Conservation (phyloP, 441 rosid species). For the Breynia disticha region DNA sequence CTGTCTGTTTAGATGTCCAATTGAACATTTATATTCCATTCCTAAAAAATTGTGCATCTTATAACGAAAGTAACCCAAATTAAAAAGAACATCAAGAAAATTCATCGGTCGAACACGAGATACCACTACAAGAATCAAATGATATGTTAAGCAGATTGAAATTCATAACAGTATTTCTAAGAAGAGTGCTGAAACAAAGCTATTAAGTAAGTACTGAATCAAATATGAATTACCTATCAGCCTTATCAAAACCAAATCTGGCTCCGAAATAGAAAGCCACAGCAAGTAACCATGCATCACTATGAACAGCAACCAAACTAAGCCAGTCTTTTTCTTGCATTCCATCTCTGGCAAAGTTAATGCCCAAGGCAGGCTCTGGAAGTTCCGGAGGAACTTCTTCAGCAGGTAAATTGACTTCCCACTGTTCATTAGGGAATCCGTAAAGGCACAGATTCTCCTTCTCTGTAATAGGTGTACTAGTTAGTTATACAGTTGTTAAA, state of each 20-base stretch:
- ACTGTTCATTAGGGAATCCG: slow-evolving; percentile 52
- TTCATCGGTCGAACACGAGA: too few species aligned
- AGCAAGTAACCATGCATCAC: slow-evolving; percentile 60
- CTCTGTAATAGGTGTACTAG: slow-evolving; percentile 21
- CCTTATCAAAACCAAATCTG: slow-evolving; percentile 45
- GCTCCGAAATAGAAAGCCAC: slow-evolving; percentile 62
- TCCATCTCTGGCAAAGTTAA: slow-evolving; percentile 65
- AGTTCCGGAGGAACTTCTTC: slow-evolving; percentile 61
- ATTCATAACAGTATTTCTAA: too few species aligned
- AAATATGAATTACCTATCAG: slow-evolving; percentile 30
- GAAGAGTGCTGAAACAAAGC: too few species aligned
- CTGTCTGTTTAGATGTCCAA: too few species aligned
- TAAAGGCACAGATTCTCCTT: slow-evolving; percentile 54
- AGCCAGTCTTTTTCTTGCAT: slow-evolving; percentile 66
- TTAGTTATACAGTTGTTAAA: background rate
- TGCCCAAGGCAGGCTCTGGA: slow-evolving; percentile 61
- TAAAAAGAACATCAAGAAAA: too few species aligned
- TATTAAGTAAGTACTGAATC: background rate
- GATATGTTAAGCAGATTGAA: too few species aligned
- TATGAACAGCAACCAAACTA: slow-evolving; percentile 42
- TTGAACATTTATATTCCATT: too few species aligned
- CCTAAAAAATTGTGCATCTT: too few species aligned
- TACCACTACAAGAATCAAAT: too few species aligned
- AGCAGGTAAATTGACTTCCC: slow-evolving; percentile 77
- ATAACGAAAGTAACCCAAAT: too few species aligned